Conservation (phyloP, 164 flowering plant genomes). For the Tinospora cordifolia region DNA sequence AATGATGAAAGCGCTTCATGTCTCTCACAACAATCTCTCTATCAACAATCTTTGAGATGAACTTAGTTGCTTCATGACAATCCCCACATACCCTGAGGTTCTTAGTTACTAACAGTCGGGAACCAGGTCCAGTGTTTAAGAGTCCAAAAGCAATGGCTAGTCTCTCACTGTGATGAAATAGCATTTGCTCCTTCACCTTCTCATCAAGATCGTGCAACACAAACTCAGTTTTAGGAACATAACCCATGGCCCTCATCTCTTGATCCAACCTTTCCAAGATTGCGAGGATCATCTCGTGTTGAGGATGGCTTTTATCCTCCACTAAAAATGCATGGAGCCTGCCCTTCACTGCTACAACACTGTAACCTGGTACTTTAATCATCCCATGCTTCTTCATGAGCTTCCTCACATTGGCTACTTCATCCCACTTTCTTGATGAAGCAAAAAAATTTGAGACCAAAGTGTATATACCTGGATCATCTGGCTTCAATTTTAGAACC, state of each 20-base stretch:
- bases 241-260: slow-evolving; percentile 24
- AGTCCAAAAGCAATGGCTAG: slow-evolving; percentile 22
- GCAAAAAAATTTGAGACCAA: slow-evolving; percentile 28
- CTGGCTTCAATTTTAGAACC: slow-evolving; percentile 24
- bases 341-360: slow-evolving; percentile 20
- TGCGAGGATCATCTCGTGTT: slow-evolving; percentile 14
- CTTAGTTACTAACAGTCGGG: slow-evolving; percentile 16
- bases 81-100: background rate
- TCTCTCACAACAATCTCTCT: slow-evolving; percentile 23
- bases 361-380: slow-evolving; percentile 27
- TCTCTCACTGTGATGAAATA: slow-evolving; percentile 27
- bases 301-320: slow-evolving; percentile 29
- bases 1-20: slow-evolving; percentile 21
- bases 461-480: slow-evolving; percentile 30
- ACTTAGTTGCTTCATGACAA: slow-evolving; percentile 22
- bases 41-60: slow-evolving; percentile 21
- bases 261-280: slow-evolving; percentile 17
- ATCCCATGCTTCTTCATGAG: slow-evolving; percentile 21
- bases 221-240: slow-evolving; percentile 23
- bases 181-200: slow-evolving; percentile 22
- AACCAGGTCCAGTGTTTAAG: slow-evolving; percentile 18
- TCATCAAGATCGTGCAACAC: slow-evolving; percentile 23
- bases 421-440: slow-evolving; percentile 23
- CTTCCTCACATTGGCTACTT: slow-evolving; percentile 24
- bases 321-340: slow-evolving; percentile 23